Conservation (phyloP, 2,329 filamentous ascomycete genomes). For the Myriosclerotinia duriaeana region DNA sequence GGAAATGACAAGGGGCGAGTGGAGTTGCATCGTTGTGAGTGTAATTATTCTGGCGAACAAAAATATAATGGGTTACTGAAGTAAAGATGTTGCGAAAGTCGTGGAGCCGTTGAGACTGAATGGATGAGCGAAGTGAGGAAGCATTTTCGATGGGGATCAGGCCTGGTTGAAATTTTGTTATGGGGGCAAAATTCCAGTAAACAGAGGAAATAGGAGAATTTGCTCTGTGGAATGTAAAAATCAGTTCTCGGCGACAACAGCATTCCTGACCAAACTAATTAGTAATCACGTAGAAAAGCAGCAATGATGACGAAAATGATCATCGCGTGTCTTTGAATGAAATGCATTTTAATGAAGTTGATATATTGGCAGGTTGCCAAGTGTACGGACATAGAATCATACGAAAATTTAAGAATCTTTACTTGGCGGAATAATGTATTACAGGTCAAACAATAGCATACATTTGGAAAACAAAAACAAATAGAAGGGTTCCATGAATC, state of each 20-base stretch:
- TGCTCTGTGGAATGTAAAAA: slow-evolving; percentile 10
- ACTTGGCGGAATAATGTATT: not conserved
- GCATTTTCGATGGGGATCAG: not conserved
- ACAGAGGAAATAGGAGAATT: not conserved
- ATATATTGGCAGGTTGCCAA: not conserved
- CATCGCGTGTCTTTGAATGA: not conserved
- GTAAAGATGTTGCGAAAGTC: not conserved
- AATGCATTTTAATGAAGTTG: not conserved
- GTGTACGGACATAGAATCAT: not conserved
- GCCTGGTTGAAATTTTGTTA: not conserved
- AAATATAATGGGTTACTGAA: not conserved
- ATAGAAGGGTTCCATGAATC: not conserved
- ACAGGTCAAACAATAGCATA: not conserved
- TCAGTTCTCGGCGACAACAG: not conserved
- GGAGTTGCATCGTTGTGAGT: not conserved
- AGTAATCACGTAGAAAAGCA: not conserved
- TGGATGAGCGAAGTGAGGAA: not conserved
- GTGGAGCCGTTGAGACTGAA: not conserved
- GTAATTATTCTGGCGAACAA: not conserved
- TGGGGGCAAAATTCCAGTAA: slow-evolving; percentile 11
- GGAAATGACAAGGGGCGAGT: not conserved
- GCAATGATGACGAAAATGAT: not conserved
- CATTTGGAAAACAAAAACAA: not conserved
- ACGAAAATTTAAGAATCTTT: not conserved
- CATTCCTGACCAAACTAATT: slow-evolving; percentile 7